Base-by-base conservation (phyloP, 129 eudicot species). In the Ambrosia trifida region DNA sequence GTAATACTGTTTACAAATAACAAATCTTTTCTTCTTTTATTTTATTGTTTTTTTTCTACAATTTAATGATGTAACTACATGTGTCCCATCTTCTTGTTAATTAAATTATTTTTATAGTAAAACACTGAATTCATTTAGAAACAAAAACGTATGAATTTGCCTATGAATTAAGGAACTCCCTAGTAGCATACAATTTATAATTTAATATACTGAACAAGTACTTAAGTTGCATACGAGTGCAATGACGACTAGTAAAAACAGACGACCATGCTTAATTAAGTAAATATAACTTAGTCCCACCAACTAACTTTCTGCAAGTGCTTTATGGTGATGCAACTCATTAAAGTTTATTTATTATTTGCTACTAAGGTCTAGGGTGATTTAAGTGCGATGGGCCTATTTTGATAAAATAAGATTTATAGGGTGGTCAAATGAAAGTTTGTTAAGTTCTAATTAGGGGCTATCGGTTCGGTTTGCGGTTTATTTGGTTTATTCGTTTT, bases 261-360 rank as follows among this genome's bases (percentile, higher is more conserved):
- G 5, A 57, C n/a, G 38, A 57, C 63, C 64, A 58, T 58, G 64
- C 64, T 58, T 58, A 11, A 18, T 52, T 18, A 58, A 30, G 64
- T 58, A 58, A 58, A 58, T 30, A 58, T 58, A 58, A 58, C 32
- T 58, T 17, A 58, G 45, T 66, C 53, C 70, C 56, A 66, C 70
- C 56, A 43, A 44, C 52, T 1, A 64, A 64, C 69, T 64, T 64
- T 64, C 57, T 45, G 7, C 38, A 66, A 66, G 71, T 66, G 71
- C 57, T 66, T 45, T 44, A 66, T 44, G 24, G 20, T 66, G 71
- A 66, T 66, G 71, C 32, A 17, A 40, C 16, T 3, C 33, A 30
- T 7, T 62, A 36, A 20, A 17, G 20, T 9, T 19, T 10, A 54
- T n/a, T 7, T 50, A 50, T 50, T 16, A 20, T n/a, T 7, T 50